A percentile compares a stretch with the other conserved stretches of the same genome.
phyloP scores from a whole-genome alignment of 495 filamentous ascomycete species.

The Staphylotrichum longicolle region DNA sequence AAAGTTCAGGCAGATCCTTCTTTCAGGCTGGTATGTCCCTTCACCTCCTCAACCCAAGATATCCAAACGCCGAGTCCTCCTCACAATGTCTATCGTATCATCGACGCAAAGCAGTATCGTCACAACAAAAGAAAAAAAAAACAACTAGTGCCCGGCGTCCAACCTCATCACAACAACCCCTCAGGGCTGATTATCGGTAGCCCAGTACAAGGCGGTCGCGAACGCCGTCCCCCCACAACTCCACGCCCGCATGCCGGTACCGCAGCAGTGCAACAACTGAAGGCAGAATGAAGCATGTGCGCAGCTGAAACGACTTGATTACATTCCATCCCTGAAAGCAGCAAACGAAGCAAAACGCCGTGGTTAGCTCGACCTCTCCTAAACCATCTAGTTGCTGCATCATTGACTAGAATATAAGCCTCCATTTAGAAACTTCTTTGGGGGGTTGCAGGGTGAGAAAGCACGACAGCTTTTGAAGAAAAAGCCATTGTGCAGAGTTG shows the following conservation, averaged over 20 bases:
- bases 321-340: constrained; percentile 22
- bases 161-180: neutral
- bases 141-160: neutral
- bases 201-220: neutral
- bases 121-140: neutral
- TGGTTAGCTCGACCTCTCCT: constrained; percentile 10
- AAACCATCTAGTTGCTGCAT: neutral
- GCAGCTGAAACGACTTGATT: neutral
- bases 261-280: neutral
- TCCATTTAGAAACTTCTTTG: constrained; percentile 9
- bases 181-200: too few species aligned
- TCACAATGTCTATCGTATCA: too few species aligned
- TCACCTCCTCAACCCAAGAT: too few species aligned
- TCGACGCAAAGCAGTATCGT: too few species aligned
- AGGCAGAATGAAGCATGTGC: neutral
- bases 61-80: too few species aligned
- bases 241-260: neutral
- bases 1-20: too few species aligned
- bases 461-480: too few species aligned
- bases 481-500: too few species aligned
- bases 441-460: neutral
- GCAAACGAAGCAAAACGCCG: constrained; percentile 7
- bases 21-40: too few species aligned
- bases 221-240: neutral
- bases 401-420: constrained; percentile 18